Percentiles rank a stretch among this genome's conserved stretches.
phyloP scores from a whole-genome alignment of 2,329 filamentous ascomycete genomes.

The Amauroascus verrucosus region DNA sequence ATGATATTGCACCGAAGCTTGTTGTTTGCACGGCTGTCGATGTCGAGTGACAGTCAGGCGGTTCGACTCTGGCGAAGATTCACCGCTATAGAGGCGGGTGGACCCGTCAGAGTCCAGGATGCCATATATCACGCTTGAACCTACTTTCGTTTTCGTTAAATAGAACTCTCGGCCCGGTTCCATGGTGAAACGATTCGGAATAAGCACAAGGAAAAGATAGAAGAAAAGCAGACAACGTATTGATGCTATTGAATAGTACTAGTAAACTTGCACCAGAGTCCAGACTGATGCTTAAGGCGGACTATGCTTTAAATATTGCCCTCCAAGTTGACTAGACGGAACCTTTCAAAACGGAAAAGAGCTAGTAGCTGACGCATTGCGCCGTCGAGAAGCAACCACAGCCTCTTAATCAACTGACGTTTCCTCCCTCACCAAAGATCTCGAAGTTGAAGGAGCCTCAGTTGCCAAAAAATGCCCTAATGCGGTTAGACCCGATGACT shows the following conservation, averaged over 20 bases:
- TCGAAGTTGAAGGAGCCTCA: too few species aligned
- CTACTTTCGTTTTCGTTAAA: neutral
- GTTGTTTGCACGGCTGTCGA: constrained; percentile 5
- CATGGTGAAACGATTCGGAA: neutral
- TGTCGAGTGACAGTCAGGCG: constrained; percentile 10
- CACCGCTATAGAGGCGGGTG: constrained; percentile 13
- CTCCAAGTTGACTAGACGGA: too few species aligned
- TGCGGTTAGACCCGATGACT: neutral
- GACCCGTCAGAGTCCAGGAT: constrained; percentile 7
- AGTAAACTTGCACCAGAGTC: too few species aligned
- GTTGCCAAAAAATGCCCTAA: neutral
- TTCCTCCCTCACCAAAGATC: too few species aligned
- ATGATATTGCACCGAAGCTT: too few species aligned
- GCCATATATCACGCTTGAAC: neutral
- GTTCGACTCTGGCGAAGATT: constrained; percentile 11
- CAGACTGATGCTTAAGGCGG: neutral
- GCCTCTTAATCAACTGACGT: too few species aligned
- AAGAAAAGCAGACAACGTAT: neutral
- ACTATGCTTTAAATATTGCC: neutral
- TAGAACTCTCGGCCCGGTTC: constrained; percentile 4
- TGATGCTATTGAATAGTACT: too few species aligned
- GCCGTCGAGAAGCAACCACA: too few species aligned
- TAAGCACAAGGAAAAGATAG: neutral
- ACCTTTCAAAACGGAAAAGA: too few species aligned
- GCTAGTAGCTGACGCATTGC: too few species aligned